Base-by-base conservation (phyloP, 2,329 filamentous ascomycete genomes). In the Monilinia aucupariae region DNA sequence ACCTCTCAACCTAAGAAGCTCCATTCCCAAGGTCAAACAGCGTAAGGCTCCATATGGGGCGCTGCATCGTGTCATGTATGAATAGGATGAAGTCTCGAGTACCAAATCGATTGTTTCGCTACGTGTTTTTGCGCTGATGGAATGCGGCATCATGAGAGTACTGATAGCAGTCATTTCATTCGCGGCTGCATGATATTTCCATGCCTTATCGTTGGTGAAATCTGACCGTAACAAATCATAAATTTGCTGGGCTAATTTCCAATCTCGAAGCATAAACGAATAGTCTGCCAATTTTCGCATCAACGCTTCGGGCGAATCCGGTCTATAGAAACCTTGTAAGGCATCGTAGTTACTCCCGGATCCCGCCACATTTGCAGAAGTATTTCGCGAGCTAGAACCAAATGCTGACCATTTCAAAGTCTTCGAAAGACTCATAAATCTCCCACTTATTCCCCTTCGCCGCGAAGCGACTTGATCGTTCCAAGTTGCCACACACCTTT, bases 391-490 rank as follows among this genome's bases (percentile, higher is more conserved):
- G 52, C 81, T 80, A 51, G 83, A 80, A 39, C 91, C 90, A 71
- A 97, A 96, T 0, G 87, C 86, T 9, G 90, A 85, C 86, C 91
- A 97, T 69, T 92, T 88, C 39, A 62, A 49, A 30, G 60, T 58
- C 72, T 94, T 92, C 0, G 92, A 96, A 63, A 99, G 80, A 12
- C 89, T 96, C 81, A 96, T 92, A 75, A 99, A 93, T n/a, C 92
- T 86, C 13, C 96, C 96, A 62, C 90, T 90, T 54, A 99, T 82
- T 17, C 96, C 96, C 71, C 91, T 87, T 63, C 96, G 83, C 64
- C 91, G 85, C 15, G 96, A 97, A 20, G 93, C 92, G 32, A 97
- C 90, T 75, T 97, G 93, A 71, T 99, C 94, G 72, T 99, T 99
- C 96, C 94, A 99, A 6, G 92, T 81, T 7, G 91, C 88, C 13